These are phyloP conservation scores for Fusarium annulatum DNA, from an alignment of 2,329 filamentous ascomycete species.

Conservation along the genomic window DNA sequence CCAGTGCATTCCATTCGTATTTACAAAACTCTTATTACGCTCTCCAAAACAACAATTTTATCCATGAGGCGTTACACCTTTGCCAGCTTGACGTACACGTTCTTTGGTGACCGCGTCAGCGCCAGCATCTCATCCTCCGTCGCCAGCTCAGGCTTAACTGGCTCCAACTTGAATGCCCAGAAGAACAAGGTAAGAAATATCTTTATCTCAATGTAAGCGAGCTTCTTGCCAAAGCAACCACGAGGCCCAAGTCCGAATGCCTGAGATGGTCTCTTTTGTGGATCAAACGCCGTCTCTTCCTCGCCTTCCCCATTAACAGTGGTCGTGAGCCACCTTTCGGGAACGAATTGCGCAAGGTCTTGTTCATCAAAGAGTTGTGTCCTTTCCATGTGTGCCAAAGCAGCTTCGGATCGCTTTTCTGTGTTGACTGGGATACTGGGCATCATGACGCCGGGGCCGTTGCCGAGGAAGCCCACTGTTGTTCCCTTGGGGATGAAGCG, in stretches of 20 bases:
- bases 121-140: constrained; percentile 16
- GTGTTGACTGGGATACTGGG: constrained; percentile 32
- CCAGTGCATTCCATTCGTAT: no score
- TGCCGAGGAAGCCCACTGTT: constrained; percentile 40
- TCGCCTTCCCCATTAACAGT: not conserved
- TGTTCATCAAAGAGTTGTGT: constrained; percentile 38
- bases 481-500: constrained; percentile 50
- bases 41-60: no score
- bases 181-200: constrained; percentile 19
- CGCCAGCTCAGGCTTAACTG: not conserved
- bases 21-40: no score
- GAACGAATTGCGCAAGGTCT: constrained; percentile 45
- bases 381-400: not conserved
- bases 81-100: constrained; percentile 14
- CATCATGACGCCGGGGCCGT: constrained; percentile 44
- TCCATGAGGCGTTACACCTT: not conserved
- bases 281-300: constrained; percentile 24
- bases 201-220: constrained; percentile 30
- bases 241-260: constrained; percentile 35
- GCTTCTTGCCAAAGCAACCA: constrained; percentile 35
- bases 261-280: constrained; percentile 18
- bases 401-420: constrained; percentile 14
- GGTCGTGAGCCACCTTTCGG: constrained; percentile 52
- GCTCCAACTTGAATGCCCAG: constrained; percentile 16
- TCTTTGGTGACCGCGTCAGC: constrained; percentile 20